Base-by-base conservation (phyloP, 1,284 basidiomycete species). In the Trichosporon sp. region DNA sequence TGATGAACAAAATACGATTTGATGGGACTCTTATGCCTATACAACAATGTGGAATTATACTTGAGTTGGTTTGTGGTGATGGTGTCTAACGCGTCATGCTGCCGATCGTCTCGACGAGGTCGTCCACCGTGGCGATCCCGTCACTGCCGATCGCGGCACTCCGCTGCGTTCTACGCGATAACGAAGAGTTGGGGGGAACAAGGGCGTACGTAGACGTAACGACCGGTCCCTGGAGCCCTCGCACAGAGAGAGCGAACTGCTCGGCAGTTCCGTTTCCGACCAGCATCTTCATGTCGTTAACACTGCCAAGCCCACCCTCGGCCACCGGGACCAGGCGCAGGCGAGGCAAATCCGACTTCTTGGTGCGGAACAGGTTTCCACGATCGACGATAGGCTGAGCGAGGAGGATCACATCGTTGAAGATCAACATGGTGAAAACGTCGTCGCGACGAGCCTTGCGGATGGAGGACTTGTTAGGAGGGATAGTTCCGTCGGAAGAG, bases 391-490 rank as follows among this genome's bases (percentile, higher is more conserved):
- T 47, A 11, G 80, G 80, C 31, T 81, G 81, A 18, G 86, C 85
- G 23, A 91, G 76, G 32, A 92, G 74, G 25, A 91, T 78, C 42
- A 92, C 74, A 82, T 92, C 91, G 44, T 88, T 88, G 78, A 92
- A 91, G 8, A 92, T 85, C 66, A 91, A 86, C 56, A 86, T 85
- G 6, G 74, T 76, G 74, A 88, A 86, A 2, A 87, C 78, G 34
- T 77, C 75, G 23, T 78, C 75, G 27, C 78, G 78, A 38, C 73
- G 70, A 21, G 53, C 38, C 38, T 69, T 70, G 62, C 69, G 66
- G 51, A 64, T 29, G 35, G 31, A 31, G n/a, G 65, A 35, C 42
- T 60, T 68, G 44, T 34, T 69, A 69, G 23, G 67, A 51, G 7
- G 73, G 70, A 21, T 2, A 4, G 56, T 60, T 32, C 56, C 56